phyloP scores from a whole-genome alignment of 2,329 filamentous ascomycete species.

The Metarhizium robertsii region DNA sequence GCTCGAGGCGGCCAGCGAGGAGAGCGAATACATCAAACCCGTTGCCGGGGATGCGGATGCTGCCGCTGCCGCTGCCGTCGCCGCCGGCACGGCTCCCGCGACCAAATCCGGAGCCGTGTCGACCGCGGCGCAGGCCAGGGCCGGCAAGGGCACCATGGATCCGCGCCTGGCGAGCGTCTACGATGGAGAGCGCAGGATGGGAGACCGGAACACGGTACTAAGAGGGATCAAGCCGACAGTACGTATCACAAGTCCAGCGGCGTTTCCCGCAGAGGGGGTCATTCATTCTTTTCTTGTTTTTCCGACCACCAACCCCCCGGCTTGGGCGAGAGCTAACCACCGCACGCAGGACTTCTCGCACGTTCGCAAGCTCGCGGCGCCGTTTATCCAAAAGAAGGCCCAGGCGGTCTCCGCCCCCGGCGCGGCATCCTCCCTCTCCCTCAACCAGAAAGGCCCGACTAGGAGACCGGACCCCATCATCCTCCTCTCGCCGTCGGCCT shows the following conservation, averaged over 20 bases:
- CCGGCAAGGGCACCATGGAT: constrained; percentile 62
- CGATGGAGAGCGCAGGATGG: constrained; percentile 81
- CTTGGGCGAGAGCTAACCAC: not conserved
- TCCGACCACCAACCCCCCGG: not conserved
- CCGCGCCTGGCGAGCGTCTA: constrained; percentile 82
- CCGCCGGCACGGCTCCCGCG: constrained; percentile 12
- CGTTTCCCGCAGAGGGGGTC: not conserved
- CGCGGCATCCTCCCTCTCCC: constrained; percentile 36
- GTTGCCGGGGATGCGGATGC: constrained; percentile 53
- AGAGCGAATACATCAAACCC: constrained; percentile 87
- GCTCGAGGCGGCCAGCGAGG: constrained; percentile 81
- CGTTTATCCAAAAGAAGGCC: constrained; percentile 60
- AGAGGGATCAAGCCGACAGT: constrained; percentile 84
- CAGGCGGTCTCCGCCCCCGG: constrained; percentile 29
- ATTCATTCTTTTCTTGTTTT: no score
- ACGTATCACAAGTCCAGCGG: constrained; percentile 22
- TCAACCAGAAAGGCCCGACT: constrained; percentile 42
- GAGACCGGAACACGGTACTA: constrained; percentile 82
- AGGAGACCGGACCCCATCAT: constrained; percentile 76
- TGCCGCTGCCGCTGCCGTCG: constrained; percentile 25
- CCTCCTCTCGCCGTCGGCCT: constrained; percentile 90
- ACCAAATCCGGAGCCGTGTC: constrained; percentile 28
- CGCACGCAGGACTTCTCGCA: constrained; percentile 77
- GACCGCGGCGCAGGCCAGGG: constrained; percentile 36
- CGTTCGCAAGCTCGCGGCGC: constrained; percentile 74